These are phyloP conservation scores for Chrysophaeum taylorii DNA, from an alignment of 352 stramenopile species.

Conservation along the genomic window DNA sequence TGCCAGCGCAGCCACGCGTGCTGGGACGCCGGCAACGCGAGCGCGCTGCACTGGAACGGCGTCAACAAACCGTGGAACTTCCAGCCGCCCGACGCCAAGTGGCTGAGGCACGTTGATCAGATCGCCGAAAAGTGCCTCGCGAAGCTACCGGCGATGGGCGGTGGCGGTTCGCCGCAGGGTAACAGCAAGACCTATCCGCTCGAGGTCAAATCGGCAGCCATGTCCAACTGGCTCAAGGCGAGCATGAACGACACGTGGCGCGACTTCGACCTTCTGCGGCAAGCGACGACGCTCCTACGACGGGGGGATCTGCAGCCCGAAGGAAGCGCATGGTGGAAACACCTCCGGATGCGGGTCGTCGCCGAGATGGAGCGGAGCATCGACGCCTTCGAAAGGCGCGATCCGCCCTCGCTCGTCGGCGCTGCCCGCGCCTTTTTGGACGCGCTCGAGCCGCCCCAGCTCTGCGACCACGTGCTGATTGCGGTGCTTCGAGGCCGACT, in stretches of 20 bases:
- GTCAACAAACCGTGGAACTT: slow-evolving; percentile 4
- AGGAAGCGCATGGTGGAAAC: background rate
- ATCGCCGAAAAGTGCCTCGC: slow-evolving; percentile 6
- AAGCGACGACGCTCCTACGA: background rate
- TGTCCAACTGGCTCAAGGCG: too few relatives aligned
- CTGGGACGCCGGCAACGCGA: background rate
- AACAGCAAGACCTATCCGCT: background rate
- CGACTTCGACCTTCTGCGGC: too few relatives aligned
- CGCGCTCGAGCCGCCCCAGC: background rate
- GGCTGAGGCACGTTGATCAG: background rate
- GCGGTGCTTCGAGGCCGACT: background rate
- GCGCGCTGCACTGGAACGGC: background rate
- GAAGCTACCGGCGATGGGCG: background rate
- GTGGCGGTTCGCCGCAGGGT: background rate
- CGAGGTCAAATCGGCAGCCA: too few relatives aligned
- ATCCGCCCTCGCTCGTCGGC: background rate
- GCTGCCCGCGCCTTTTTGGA: background rate
- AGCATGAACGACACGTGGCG: too few relatives aligned
- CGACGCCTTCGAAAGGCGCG: background rate
- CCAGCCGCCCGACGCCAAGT: background rate
- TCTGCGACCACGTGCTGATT: background rate
- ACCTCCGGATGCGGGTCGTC: background rate
- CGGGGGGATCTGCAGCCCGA: background rate
- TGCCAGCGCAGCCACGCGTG: slow-evolving; percentile 7
- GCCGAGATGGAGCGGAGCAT: background rate